A percentile compares a stretch with the other conserved stretches of the same genome.
Conservation (phyloP, 345 rosid genomes). For the Populus pruinosa region DNA sequence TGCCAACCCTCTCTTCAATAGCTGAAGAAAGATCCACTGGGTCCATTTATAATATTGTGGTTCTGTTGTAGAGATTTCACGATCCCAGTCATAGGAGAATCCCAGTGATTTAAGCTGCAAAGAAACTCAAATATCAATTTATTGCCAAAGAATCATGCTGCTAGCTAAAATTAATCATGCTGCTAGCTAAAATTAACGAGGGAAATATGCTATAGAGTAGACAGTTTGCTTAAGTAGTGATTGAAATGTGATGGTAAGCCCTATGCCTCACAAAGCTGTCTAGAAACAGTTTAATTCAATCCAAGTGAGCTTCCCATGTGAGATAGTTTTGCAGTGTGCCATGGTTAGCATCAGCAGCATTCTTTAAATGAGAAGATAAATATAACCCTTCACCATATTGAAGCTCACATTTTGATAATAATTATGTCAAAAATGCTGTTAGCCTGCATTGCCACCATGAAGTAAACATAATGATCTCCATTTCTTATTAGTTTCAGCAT, state of each 20-base stretch:
- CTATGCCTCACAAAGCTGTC: no score
- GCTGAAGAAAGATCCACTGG: constrained; percentile 96
- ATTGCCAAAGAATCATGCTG: not conserved
- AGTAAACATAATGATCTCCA: not conserved
- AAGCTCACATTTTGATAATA: not conserved
- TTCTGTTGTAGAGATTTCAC: constrained; percentile 87
- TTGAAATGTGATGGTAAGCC: not conserved
- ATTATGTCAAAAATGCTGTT: not conserved
- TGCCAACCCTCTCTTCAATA: constrained; percentile 91
- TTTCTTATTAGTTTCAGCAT: not conserved
- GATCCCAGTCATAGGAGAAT: constrained; percentile 95
- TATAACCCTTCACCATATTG: not conserved
- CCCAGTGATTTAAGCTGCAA: constrained; percentile 88
- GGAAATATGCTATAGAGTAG: not conserved
- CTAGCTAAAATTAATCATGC: not conserved
- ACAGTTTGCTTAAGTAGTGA: not conserved
- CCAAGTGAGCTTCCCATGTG: not conserved
- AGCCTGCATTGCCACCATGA: not conserved
- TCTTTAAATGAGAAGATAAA: not conserved
- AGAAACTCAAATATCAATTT: constrained; percentile 17
- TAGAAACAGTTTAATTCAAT: not conserved
- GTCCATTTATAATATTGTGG: constrained; percentile 94
- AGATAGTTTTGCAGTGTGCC: not conserved
- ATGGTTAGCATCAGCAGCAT: not conserved
- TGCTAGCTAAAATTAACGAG: not conserved